Evolutionary conservation across 768 basidiomycete genomes (phyloP).

Genomic region (Leccinum ochraceum): DNA sequence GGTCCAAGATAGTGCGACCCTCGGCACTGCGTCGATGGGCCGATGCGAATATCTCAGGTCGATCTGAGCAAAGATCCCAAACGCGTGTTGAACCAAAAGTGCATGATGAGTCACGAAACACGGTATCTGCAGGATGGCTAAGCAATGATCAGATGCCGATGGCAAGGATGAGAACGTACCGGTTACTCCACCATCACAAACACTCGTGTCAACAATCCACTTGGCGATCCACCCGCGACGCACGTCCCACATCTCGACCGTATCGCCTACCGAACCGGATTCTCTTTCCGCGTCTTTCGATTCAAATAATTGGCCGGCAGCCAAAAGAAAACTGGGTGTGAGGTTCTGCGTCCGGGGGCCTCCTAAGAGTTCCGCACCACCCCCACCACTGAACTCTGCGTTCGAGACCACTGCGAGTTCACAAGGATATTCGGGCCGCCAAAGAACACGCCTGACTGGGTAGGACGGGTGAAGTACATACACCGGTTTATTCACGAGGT

Average conservation of each 20-base stretch:
- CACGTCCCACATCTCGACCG: conserved; percentile 87
- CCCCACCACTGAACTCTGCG: conserved; percentile 46
- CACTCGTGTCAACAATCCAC: conserved; percentile 69
- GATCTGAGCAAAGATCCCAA: conserved; percentile 79
- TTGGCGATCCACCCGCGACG: conserved; percentile 80
- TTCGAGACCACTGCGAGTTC: conserved; percentile 77
- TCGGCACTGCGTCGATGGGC: conserved; percentile 67
- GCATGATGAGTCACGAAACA: conserved; percentile 68
- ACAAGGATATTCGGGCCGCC: conserved; percentile 77
- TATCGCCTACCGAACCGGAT: conserved; percentile 42
- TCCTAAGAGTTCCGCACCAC: conserved; percentile 24
- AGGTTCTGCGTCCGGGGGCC: conserved; percentile 30
- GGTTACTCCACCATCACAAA: conserved; percentile 70
- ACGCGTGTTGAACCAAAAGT: conserved; percentile 72
- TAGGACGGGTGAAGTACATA: conserved; percentile 77
- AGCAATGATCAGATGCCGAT: not conserved
- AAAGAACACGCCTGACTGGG: conserved; percentile 70
- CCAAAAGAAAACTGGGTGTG: conserved; percentile 23
- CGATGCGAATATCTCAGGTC: conserved; percentile 66
- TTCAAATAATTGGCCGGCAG: conserved; percentile 11
- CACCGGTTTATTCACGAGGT: conserved; percentile 61
- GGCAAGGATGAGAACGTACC: conserved; percentile 44
- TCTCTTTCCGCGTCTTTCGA: conserved; percentile 20
- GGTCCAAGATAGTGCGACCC: conserved; percentile 67
- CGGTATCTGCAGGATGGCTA: conserved; percentile 49